Conservation (phyloP, 352 stramenopile species). For the Elongisporangium senticosum region DNA sequence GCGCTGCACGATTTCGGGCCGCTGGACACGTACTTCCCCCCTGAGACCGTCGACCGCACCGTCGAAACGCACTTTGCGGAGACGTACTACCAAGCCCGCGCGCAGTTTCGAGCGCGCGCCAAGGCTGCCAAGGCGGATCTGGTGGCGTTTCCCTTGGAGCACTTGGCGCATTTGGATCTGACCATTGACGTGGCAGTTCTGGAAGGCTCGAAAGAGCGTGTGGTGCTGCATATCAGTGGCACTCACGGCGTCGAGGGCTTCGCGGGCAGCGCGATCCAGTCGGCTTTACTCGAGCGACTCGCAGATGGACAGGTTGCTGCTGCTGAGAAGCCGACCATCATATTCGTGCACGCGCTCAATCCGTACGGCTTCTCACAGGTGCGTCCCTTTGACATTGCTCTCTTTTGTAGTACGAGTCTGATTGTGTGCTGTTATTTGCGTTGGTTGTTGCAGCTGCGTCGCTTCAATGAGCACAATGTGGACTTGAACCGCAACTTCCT, state of each 20-base stretch:
- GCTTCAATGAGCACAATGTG: slow-evolving; percentile 93
- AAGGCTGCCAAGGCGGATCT: slow-evolving; percentile 22
- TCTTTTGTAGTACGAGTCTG: too few species aligned
- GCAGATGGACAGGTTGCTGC: slow-evolving; percentile 2
- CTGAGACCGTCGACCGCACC: slow-evolving; percentile 12
- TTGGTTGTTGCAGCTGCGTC: slow-evolving; percentile 38
- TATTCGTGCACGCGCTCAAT: slow-evolving; percentile 93
- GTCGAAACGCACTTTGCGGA: slow-evolving; percentile 44
- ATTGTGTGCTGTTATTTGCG: too few species aligned
- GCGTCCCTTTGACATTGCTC: background rate
- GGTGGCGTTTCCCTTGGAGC: slow-evolving; percentile 38
- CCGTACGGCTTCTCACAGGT: slow-evolving; percentile 86
- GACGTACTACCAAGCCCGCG: slow-evolving; percentile 61
- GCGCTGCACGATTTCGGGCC: slow-evolving; percentile 44
- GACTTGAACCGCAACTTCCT: slow-evolving; percentile 93
- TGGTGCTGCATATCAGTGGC: slow-evolving; percentile 73
- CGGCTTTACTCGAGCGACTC: slow-evolving; percentile 31
- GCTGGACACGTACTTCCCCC: slow-evolving; percentile 30
- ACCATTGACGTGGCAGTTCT: slow-evolving; percentile 66
- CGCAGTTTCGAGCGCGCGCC: slow-evolving; percentile 45
- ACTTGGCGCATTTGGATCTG: slow-evolving; percentile 40
- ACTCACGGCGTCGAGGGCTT: slow-evolving; percentile 83
- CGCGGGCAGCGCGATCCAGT: slow-evolving; percentile 79
- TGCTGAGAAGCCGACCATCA: slow-evolving; percentile 52
- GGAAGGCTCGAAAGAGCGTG: slow-evolving; percentile 30